Evolutionary conservation across 495 filamentous ascomycete species (phyloP), one percentile per base, ranked within the genome.

Genomic region (Physcia stellaris): DNA sequence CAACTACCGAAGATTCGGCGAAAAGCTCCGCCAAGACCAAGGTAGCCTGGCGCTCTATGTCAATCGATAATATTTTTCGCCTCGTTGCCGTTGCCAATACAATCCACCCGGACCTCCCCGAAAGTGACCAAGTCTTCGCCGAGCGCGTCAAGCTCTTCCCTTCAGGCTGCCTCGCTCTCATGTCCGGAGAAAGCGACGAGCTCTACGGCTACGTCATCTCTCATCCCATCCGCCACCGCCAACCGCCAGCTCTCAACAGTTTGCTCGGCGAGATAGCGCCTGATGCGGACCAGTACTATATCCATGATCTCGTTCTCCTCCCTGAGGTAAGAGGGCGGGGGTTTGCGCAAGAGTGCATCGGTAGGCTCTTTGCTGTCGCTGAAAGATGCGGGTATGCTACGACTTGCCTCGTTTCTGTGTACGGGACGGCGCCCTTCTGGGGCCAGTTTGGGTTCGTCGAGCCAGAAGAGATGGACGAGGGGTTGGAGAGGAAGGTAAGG

Each of bases 271-370:
- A 36, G 36, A 55, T 55, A 4, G 26, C 50, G 2, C 18, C 13
- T 0, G 51, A 52, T 24, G 53, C 50, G 13, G 48, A 60, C 28
- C 51, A 57, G 50, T 60, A 54, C 28, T 62, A 62, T 39, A 53
- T 62, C 28, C 59, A 62, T 40, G 59, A 60, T 44, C 29, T 62
- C 15, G 58, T 52, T 24, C 41, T 62, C 7, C 26, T 55, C 15
- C 50, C 50, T 1, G 26, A 27, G n/a, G 35, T 47, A 4, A 50
- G 57, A 26, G 54, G 55, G 6, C 30, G 29, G 1, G 52, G 55
- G 3, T 28, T 35, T 12, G 57, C 53, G 10, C 40, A 34, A 2
- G 46, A 51, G 26, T 30, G 39, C 9, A 38, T 58, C 1, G 10
- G 18, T 9, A 46, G 6, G 28, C 24, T 58, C 9, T 21, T 53